phyloP scores from a whole-genome alignment of 2,329 filamentous ascomycete genomes.

The Venturia asperata region DNA sequence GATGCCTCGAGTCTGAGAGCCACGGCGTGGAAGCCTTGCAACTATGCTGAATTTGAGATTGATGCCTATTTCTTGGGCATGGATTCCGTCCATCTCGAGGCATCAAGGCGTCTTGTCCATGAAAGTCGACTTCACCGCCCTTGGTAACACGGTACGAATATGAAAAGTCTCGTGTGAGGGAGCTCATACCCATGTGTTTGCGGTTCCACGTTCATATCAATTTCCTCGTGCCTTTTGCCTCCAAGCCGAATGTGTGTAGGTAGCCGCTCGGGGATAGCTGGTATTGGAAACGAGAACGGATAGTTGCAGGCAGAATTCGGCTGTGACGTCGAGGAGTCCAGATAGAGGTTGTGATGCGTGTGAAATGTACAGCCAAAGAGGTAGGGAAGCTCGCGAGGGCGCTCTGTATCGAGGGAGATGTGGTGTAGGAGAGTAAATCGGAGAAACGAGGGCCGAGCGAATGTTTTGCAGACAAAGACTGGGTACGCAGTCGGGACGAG shows the following conservation, averaged over 20 bases:
- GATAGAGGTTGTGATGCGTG: slow-evolving; percentile 10
- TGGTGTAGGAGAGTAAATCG: background rate
- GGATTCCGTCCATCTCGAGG: background rate
- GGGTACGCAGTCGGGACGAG: background rate
- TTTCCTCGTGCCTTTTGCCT: slow-evolving; percentile 16
- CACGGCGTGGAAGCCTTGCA: background rate
- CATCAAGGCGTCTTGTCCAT: slow-evolving; percentile 8
- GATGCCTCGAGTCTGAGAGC: slow-evolving; percentile 15
- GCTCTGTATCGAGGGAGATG: background rate
- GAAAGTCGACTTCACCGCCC: background rate
- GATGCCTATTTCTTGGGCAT: slow-evolving; percentile 14
- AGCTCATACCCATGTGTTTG: slow-evolving; percentile 35
- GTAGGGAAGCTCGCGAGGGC: background rate
- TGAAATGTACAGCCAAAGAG: background rate
- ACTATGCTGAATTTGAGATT: slow-evolving; percentile 11
- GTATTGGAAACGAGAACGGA: slow-evolving; percentile 18
- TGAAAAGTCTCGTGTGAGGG: slow-evolving; percentile 24
- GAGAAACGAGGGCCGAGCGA: background rate
- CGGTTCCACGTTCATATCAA: slow-evolving; percentile 38
- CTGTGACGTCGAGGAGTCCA: slow-evolving; percentile 16
- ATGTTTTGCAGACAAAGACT: slow-evolving; percentile 2
- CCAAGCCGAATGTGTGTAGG: slow-evolving; percentile 11
- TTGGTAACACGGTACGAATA: slow-evolving; percentile 22
- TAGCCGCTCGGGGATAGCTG: slow-evolving; percentile 15
- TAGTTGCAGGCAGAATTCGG: slow-evolving; percentile 17